phyloP scores from a whole-genome alignment of 75 land plant species.

The Azolla pinnata region DNA sequence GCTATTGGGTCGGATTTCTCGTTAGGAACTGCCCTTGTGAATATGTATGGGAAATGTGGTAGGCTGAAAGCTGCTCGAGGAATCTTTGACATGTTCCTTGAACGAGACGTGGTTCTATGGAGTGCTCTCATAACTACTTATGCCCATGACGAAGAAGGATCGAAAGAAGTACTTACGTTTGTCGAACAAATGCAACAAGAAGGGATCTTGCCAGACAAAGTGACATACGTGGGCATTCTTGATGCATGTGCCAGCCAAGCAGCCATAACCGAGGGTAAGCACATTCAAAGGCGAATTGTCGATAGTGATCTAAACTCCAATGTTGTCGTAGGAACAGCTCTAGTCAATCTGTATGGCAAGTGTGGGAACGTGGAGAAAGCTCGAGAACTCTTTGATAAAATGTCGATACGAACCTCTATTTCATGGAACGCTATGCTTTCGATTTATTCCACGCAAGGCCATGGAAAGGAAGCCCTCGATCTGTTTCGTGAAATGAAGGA shows the following conservation, averaged over 20 bases:
- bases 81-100: constrained; percentile 29
- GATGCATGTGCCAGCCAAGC: constrained; percentile 41
- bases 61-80: constrained; percentile 21
- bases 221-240: constrained; percentile 42
- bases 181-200: constrained; percentile 33
- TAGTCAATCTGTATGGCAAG: constrained; percentile 32
- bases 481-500: constrained; percentile 37
- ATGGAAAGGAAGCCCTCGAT: constrained; percentile 33
- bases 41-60: constrained; percentile 57
- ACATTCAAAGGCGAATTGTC: constrained; percentile 29
- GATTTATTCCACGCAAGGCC: constrained; percentile 37
- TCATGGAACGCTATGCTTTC: constrained; percentile 67
- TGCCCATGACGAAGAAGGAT: constrained; percentile 37
- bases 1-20: constrained; percentile 38
- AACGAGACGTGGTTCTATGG: constrained; percentile 54
- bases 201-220: constrained; percentile 28
- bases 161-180: constrained; percentile 20
- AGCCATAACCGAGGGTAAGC: constrained; percentile 28
- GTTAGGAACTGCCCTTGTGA: constrained; percentile 39
- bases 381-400: constrained; percentile 21
- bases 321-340: constrained; percentile 36
- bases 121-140: constrained; percentile 50
- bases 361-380: constrained; percentile 43
- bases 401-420: constrained; percentile 43
- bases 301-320: constrained; percentile 23